phyloP scores from a whole-genome alignment of 495 filamentous ascomycete species.

The Trichocladium antarcticum region DNA sequence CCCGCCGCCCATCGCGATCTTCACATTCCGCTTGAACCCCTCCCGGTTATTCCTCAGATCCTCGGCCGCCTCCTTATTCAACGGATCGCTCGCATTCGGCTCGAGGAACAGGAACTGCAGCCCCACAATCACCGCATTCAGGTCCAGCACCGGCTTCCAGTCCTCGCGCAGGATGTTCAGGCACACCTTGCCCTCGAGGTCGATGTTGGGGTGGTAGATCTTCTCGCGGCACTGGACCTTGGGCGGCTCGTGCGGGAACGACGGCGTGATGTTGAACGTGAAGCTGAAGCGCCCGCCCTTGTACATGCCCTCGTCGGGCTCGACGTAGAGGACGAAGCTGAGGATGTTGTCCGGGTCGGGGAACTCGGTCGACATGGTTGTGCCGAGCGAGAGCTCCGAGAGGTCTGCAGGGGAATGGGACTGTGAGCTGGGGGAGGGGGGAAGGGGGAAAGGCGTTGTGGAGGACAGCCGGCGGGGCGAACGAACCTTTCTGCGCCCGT shows the following conservation, averaged over 20 bases:
- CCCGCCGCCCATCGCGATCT: constrained; percentile 70
- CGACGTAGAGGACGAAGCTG: constrained; percentile 86
- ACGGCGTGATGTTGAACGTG: constrained; percentile 81
- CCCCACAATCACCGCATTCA: constrained; percentile 94
- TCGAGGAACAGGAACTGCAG: constrained; percentile 97
- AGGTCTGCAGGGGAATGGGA: constrained; percentile 53
- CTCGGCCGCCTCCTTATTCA: constrained; percentile 95
- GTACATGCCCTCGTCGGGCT: constrained; percentile 98
- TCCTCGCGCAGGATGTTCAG: constrained; percentile 94
- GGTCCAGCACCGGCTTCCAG: constrained; percentile 95
- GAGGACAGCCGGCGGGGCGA: too few relatives aligned
- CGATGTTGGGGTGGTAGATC: constrained; percentile 98
- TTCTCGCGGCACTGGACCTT: constrained; percentile 97
- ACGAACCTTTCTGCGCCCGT: constrained; percentile 85
- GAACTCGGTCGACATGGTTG: constrained; percentile 87
- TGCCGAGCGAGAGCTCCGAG: constrained; percentile 77
- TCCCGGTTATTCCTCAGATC: constrained; percentile 78
- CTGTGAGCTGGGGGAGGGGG: background rate
- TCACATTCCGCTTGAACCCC: constrained; percentile 82
- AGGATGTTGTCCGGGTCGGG: constrained; percentile 93
- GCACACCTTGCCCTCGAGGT: constrained; percentile 94
- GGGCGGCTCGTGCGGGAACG: constrained; percentile 94
- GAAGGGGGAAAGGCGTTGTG: background rate
- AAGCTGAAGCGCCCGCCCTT: constrained; percentile 82
- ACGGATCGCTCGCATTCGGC: constrained; percentile 89